Evolutionary conservation across 768 basidiomycete species (phyloP), one percentile per base, ranked within the genome.

Genomic region (Mycena indigotica): DNA sequence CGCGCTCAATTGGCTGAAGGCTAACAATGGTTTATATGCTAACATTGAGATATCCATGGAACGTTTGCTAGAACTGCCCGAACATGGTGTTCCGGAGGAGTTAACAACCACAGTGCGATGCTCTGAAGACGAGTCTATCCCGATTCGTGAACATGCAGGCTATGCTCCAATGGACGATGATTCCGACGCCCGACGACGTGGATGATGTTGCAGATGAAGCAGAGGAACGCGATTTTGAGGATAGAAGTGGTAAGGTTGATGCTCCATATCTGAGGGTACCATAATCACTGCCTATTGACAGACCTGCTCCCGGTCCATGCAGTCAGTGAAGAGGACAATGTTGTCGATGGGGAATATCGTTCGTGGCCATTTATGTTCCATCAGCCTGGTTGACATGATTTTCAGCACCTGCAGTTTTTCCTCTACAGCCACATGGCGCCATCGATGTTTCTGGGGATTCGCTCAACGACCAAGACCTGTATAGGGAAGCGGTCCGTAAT

Each of bases 1-100:
- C 1, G 76, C 75, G 2, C 52, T 80, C 2, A 1, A 0, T 1
- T 78, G 77, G 75, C 53, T 77, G 28, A 77, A 75, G 52, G 50
- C 24, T 1, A 61, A 77, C 55, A 79, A 79, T 53, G 50, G 62
- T 0, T 53, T 60, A 15, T 75, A 72, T 28, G 66, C 58, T 0
- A 35, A 71, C 30, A 67, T 77, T 12, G 52, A 63, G 1, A 71
- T 78, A 2, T 46, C 54, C 44, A 30, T 29, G 0, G 52, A 48
- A 4, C 52, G 57, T 0, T 35, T 78, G 3, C 13, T 5, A 6
- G 12, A 17, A 2, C 61, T 78, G 8, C 75, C 72, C 2, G 67
- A 70, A 8, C 70, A 75, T 39, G 69, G 69, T 50, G 63, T 77
- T 0, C 77, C 77, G 1, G 29, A 57, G 0, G 72, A 72, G 38